Conservation (phyloP, 345 rosid species). For the Euphorbia lathyris region DNA sequence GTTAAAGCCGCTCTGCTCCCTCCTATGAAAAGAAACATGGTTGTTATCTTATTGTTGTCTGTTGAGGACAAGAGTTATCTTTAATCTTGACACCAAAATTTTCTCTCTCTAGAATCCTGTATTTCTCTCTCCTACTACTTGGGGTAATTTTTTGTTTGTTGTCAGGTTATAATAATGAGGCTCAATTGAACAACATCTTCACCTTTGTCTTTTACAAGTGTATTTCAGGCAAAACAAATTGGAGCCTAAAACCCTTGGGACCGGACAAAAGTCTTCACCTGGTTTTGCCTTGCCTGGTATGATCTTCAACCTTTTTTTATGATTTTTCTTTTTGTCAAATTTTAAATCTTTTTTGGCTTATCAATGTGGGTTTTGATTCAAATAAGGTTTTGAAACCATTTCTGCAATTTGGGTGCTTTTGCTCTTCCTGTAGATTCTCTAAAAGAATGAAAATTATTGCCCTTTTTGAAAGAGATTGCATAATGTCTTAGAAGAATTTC, state of each 20-base stretch:
- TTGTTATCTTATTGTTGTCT: neutral
- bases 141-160: neutral
- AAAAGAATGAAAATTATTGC: too few species aligned
- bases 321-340: neutral
- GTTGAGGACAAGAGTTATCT: neutral
- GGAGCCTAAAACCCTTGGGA: constrained; percentile 3
- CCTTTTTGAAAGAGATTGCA: neutral
- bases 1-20: neutral
- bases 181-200: neutral
- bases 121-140: neutral
- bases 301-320: neutral
- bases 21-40: neutral
- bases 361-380: neutral
- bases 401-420: constrained; percentile 8
- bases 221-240: neutral
- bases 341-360: neutral
- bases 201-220: neutral
- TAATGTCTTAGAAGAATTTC: neutral
- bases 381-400: neutral
- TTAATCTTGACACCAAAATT: neutral
- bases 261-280: neutral
- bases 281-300: constrained; percentile 10
- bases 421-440: neutral
- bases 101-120: neutral
- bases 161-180: too few species aligned